Evolutionary conservation across 495 filamentous ascomycete genomes (phyloP).

Genomic region (Pyronema domesticum): DNA sequence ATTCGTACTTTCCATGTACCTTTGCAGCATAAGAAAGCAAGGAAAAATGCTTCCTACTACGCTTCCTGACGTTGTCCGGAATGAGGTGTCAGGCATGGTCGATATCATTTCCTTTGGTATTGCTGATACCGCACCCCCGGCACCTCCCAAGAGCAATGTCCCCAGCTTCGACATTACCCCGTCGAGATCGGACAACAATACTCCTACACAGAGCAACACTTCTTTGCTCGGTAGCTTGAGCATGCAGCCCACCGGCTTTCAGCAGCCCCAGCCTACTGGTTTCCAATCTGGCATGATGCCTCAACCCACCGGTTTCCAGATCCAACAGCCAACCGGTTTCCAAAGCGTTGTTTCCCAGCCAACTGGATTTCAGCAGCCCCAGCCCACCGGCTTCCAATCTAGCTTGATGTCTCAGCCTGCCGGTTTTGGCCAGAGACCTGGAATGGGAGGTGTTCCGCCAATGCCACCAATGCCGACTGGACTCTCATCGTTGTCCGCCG

Average conservation of each 20-base stretch:
- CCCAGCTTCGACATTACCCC: constrained; percentile 52
- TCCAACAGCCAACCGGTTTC: constrained; percentile 29
- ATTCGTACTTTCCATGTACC: constrained; percentile 95
- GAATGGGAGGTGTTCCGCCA: constrained; percentile 39
- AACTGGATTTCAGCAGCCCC: constrained; percentile 30
- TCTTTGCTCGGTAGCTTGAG: constrained; percentile 23
- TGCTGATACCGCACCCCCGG: constrained; percentile 48
- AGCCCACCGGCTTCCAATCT: constrained; percentile 23
- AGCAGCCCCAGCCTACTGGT: constrained; percentile 34
- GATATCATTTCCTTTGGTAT: constrained; percentile 97
- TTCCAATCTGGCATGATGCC: constrained; percentile 25
- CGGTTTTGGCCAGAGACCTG: constrained; percentile 25
- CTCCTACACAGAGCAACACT: constrained; percentile 19
- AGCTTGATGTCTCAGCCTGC: constrained; percentile 34
- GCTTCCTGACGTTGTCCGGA: constrained; percentile 72
- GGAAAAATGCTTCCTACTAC: constrained; percentile 59
- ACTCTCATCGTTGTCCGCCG: constrained; percentile 45
- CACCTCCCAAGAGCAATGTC: constrained; percentile 41
- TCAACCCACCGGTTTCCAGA: constrained; percentile 27
- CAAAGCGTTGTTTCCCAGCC: constrained; percentile 29
- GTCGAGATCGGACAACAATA: constrained; percentile 8
- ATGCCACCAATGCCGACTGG: constrained; percentile 92
- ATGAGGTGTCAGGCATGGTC: constrained; percentile 98
- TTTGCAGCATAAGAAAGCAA: constrained; percentile 82
- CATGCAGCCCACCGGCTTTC: constrained; percentile 34